phyloP scores from a whole-genome alignment of 805 yeast genomes.

The Saccharomycopsis lassenensis region DNA sequence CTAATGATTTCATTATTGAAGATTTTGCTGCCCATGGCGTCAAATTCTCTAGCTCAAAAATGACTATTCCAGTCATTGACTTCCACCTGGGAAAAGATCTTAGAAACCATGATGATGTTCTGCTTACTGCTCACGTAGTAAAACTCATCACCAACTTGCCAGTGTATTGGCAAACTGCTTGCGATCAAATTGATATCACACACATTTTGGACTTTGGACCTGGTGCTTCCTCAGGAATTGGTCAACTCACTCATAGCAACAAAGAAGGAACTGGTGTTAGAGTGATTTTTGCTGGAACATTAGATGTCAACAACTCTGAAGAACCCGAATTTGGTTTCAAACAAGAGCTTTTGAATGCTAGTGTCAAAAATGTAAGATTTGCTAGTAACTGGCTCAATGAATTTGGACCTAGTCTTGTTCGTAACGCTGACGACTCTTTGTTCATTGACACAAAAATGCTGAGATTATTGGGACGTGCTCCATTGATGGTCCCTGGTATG shows the following conservation, averaged over 20 bases:
- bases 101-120: constrained; percentile 37
- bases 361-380: constrained; percentile 53
- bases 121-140: constrained; percentile 59
- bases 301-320: constrained; percentile 61
- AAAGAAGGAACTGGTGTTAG: constrained; percentile 98
- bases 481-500: constrained; percentile 98
- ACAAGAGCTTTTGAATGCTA: constrained; percentile 81
- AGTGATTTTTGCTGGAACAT: constrained; percentile 84
- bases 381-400: constrained; percentile 89
- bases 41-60: constrained; percentile 40
- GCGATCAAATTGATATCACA: constrained; percentile 48
- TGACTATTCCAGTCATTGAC: constrained; percentile 83
- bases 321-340: constrained; percentile 95
- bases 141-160: constrained; percentile 80
- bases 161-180: constrained; percentile 91
- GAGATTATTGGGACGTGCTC: constrained; percentile 85
- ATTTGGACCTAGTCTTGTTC: constrained; percentile 75
- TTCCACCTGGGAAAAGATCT: constrained; percentile 79
- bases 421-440: constrained; percentile 59
- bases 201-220: constrained; percentile 97
- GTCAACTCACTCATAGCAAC: constrained; percentile 91
- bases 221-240: constrained; percentile 95
- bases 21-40: constrained; percentile 56
- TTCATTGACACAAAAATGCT: constrained; percentile 93
- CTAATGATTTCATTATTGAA: constrained; percentile 51